phyloP scores from a whole-genome alignment of 106 monocot genomes.

The Dactylorhiza incarnata region DNA sequence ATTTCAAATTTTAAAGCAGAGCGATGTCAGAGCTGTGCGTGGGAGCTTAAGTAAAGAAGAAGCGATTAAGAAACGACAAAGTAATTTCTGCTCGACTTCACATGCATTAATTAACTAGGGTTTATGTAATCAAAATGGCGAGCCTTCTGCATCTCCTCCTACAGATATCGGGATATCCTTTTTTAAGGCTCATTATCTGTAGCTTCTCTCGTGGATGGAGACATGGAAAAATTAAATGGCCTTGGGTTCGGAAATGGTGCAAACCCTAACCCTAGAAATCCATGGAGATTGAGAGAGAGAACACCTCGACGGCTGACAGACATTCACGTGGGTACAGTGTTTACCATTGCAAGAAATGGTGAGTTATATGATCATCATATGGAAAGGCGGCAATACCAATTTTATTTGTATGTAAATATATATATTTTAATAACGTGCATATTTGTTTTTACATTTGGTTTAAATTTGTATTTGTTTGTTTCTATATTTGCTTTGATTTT shows the following conservation, averaged over 20 bases:
- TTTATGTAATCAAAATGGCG: background rate
- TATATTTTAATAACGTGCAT: no score
- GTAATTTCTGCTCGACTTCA: background rate
- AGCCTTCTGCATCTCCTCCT: background rate
- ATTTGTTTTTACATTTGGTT: no score
- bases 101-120: background rate
- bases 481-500: no score
- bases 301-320: background rate
- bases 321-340: background rate
- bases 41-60: constrained; percentile 1
- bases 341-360: background rate
- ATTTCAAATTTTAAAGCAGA: background rate
- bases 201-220: background rate
- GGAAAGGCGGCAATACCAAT: no score
- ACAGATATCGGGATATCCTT: no score
- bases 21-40: background rate
- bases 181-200: no score
- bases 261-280: constrained; percentile 3
- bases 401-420: no score
- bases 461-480: no score
- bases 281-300: background rate
- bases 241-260: constrained; percentile 1
- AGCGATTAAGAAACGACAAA: background rate
- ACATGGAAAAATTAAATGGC: constrained; percentile 1
- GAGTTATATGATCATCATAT: no score